Percentiles rank a stretch among this genome's conserved stretches.
phyloP scores from a whole-genome alignment of 306 rosid genomes.

The Parietaria judaica region DNA sequence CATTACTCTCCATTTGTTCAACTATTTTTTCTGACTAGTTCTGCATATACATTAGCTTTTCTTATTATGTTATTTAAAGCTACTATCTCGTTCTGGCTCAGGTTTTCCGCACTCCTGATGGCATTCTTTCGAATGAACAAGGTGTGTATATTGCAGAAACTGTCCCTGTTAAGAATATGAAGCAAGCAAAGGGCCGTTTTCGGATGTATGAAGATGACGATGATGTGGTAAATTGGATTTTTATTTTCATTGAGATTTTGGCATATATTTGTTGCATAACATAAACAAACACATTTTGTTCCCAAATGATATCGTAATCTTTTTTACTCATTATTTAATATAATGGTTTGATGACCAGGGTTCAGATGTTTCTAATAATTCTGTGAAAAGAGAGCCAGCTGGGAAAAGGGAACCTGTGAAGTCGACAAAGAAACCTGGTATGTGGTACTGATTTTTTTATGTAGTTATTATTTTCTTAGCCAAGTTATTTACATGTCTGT shows the following conservation, averaged over 20 bases:
- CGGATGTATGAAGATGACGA: slow-evolving; percentile 60
- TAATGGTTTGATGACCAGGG: slow-evolving; percentile 28
- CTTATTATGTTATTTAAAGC: not conserved
- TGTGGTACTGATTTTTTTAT: slow-evolving; percentile 18
- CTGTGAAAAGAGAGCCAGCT: slow-evolving; percentile 54
- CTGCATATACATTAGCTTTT: not conserved
- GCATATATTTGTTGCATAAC: not conserved
- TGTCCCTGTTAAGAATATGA: slow-evolving; percentile 54
- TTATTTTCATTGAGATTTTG: not conserved
- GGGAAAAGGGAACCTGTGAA: slow-evolving; percentile 71
- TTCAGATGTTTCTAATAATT: slow-evolving; percentile 47
- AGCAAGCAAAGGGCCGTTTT: slow-evolving; percentile 80
- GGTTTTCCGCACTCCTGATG: slow-evolving; percentile 90
- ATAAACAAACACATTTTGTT: not conserved
- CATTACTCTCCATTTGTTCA: not conserved
- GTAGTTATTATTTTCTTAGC: slow-evolving; percentile 1
- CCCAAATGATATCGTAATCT: not conserved
- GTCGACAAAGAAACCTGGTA: slow-evolving; percentile 75
- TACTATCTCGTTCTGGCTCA: slow-evolving; percentile 25
- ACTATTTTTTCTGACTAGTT: not conserved
- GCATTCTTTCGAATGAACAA: slow-evolving; percentile 81
- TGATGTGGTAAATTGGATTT: slow-evolving; percentile 34
- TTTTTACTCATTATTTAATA: not conserved
- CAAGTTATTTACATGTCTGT: slow-evolving; percentile 4
- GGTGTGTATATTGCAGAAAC: slow-evolving; percentile 92